Conservation (phyloP, 306 rosid genomes). For the Cercis canadensis region DNA sequence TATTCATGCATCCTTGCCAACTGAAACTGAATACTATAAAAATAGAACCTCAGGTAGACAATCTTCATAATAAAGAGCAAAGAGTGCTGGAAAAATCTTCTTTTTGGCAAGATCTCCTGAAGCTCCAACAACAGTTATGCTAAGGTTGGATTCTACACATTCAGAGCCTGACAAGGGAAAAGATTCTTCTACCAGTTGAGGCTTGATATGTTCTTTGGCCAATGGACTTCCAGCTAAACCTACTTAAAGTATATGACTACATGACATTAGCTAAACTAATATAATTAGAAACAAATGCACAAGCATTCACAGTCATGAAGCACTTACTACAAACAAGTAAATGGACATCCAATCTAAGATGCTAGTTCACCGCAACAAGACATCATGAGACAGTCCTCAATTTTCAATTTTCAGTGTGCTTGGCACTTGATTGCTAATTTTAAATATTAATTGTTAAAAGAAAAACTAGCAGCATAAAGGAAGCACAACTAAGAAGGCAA, state of each 20-base stretch:
- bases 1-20: constrained; percentile 12
- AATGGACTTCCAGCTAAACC: constrained; percentile 65
- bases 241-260: constrained; percentile 42
- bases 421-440: too few species aligned
- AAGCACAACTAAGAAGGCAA: not conserved
- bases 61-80: constrained; percentile 93
- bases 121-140: constrained; percentile 93
- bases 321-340: constrained; percentile 17
- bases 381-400: not conserved
- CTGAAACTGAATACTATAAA: constrained; percentile 19
- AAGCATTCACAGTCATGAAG: constrained; percentile 21
- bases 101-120: constrained; percentile 98
- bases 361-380: constrained; percentile 17
- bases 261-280: constrained; percentile 24
- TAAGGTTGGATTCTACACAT: constrained; percentile 61
- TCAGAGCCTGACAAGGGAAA: constrained; percentile 52
- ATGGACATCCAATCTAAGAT: constrained; percentile 26
- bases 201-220: constrained; percentile 49
- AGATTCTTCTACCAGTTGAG: constrained; percentile 44
- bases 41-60: constrained; percentile 77
- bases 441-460: not conserved
- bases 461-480: not conserved
- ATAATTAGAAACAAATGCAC: constrained; percentile 4
- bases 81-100: constrained; percentile 97
- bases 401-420: not conserved